Evolutionary conservation across 371 early-diverging fungal genomes (phyloP).

Genomic region (Mucor lusitanicus): DNA sequence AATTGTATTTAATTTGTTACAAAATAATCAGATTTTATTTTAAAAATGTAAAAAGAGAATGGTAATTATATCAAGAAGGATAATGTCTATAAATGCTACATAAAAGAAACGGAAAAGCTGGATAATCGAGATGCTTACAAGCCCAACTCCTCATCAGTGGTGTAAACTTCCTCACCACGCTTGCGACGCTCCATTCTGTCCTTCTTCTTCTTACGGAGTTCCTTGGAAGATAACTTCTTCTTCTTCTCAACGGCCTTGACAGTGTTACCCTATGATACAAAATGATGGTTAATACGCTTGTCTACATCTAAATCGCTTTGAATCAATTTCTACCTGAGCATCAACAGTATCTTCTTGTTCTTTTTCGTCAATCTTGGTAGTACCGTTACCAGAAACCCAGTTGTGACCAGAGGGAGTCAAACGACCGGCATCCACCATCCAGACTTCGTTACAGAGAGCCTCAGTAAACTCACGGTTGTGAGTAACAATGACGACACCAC

Average conservation of each 20-base stretch:
- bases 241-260: constrained; percentile 48
- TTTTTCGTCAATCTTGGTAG: constrained; percentile 30
- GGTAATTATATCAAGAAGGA: too few relatives aligned
- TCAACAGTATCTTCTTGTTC: constrained; percentile 49
- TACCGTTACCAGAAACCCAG: constrained; percentile 52
- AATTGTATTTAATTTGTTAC: too few relatives aligned
- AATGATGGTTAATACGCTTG: constrained; percentile 18
- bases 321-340: constrained; percentile 28
- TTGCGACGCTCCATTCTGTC: constrained; percentile 57
- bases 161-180: constrained; percentile 54
- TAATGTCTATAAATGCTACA: too few relatives aligned
- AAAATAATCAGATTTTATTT: too few relatives aligned
- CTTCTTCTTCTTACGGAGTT: constrained; percentile 59
- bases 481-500: constrained; percentile 77
- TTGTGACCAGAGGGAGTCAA: constrained; percentile 55
- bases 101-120: too few relatives aligned
- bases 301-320: too few relatives aligned
- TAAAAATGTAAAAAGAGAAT: too few relatives aligned
- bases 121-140: too few relatives aligned
- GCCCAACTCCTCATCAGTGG: constrained; percentile 50
- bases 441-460: constrained; percentile 70
- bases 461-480: constrained; percentile 77
- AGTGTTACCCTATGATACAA: constrained; percentile 32
- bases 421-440: constrained; percentile 73
- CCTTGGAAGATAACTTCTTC: constrained; percentile 48